Evolutionary conservation across 495 filamentous ascomycete genomes (phyloP).

Genomic region (Annulohypoxylon moriforme): DNA sequence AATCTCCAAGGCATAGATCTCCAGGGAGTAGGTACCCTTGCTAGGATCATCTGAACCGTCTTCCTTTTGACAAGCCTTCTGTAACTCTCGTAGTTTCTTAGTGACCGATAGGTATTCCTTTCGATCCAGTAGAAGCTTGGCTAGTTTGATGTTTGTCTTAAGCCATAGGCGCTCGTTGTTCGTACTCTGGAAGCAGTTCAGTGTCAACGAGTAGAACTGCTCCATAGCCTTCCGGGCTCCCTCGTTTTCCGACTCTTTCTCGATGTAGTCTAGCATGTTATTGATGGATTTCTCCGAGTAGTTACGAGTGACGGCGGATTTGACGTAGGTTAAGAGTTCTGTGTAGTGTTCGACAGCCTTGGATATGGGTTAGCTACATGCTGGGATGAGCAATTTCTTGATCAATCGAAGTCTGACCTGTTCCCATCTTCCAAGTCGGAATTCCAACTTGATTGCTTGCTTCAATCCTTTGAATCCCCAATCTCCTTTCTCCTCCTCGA

Average conservation of each 20-base stretch:
- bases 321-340: constrained; percentile 97
- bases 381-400: not conserved
- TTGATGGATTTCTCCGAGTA: constrained; percentile 99
- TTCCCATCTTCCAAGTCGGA: constrained; percentile 84
- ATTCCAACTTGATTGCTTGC: constrained; percentile 97
- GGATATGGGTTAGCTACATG: constrained; percentile 28
- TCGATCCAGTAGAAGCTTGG: constrained; percentile 87
- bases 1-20: constrained; percentile 97
- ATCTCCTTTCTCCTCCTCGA: constrained; percentile 91
- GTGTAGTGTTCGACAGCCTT: constrained; percentile 95
- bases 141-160: constrained; percentile 98
- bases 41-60: constrained; percentile 93
- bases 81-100: constrained; percentile 87
- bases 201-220: constrained; percentile 92
- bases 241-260: constrained; percentile 87
- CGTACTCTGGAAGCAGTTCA: constrained; percentile 93
- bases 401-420: constrained; percentile 66
- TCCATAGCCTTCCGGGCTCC: constrained; percentile 89
- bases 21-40: constrained; percentile 95
- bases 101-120: constrained; percentile 86
- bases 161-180: constrained; percentile 98
- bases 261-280: constrained; percentile 98
- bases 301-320: constrained; percentile 95
- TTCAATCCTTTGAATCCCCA: constrained; percentile 99
- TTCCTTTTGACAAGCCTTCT: constrained; percentile 86